These are phyloP conservation scores for Seiridium unicorne DNA, from an alignment of 2,329 filamentous ascomycete species.

Conservation along the genomic window DNA sequence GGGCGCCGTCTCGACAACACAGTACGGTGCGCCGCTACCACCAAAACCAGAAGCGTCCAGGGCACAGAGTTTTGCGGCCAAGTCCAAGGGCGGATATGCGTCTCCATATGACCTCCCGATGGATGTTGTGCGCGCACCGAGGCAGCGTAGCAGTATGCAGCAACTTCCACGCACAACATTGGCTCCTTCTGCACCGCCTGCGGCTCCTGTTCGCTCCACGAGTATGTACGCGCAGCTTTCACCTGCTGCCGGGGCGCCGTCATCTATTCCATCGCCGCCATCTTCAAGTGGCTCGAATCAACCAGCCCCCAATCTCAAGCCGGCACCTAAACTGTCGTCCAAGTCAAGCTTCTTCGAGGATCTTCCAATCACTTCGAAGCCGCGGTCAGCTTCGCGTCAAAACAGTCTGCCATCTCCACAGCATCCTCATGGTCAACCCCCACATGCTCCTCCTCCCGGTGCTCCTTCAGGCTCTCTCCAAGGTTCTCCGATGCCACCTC, in stretches of 20 bases:
- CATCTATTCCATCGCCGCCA: conserved; percentile 30
- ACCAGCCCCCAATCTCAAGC: conserved; percentile 28
- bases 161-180: conserved; percentile 44
- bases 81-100: conserved; percentile 85
- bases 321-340: conserved; percentile 30
- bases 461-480: conserved; percentile 24
- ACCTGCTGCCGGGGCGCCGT: conserved; percentile 20
- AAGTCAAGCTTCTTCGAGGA: conserved; percentile 75
- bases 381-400: conserved; percentile 59
- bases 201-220: conserved; percentile 35
- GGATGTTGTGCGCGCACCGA: conserved; percentile 71
- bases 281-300: conserved; percentile 35
- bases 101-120: conserved; percentile 95
- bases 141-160: conserved; percentile 62
- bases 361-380: conserved; percentile 61
- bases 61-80: conserved; percentile 84
- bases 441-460: conserved; percentile 28
- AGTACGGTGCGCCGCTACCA: conserved; percentile 34
- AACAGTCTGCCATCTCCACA: conserved; percentile 44
- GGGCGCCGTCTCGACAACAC: conserved; percentile 17
- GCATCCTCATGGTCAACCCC: conserved; percentile 31
- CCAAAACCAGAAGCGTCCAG: conserved; percentile 48
- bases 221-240: conserved; percentile 47
- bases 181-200: conserved; percentile 36
- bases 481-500: conserved; percentile 17